These are phyloP conservation scores for Zoysia pacifica DNA, from an alignment of 176 grass and related monocot genomes.

Conservation along the genomic window DNA sequence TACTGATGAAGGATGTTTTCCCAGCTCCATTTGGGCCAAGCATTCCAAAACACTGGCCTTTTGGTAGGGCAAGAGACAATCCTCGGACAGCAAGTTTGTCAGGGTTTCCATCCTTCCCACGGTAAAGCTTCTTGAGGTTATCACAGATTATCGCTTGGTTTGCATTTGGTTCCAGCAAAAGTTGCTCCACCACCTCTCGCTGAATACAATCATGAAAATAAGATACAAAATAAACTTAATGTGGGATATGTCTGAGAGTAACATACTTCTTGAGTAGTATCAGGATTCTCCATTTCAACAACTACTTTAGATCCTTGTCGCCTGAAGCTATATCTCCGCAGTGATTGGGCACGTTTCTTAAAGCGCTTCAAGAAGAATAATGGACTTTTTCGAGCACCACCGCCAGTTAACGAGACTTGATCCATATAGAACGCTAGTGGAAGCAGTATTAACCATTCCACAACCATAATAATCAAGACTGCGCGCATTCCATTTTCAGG, in stretches of 20 bases:
- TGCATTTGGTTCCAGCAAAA: slow-evolving; percentile 48
- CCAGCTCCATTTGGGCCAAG: slow-evolving; percentile 94
- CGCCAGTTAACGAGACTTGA: slow-evolving; percentile 51
- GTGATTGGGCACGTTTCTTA: slow-evolving; percentile 40
- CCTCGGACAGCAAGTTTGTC: slow-evolving; percentile 87
- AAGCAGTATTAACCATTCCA: slow-evolving; percentile 72
- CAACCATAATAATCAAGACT: slow-evolving; percentile 81
- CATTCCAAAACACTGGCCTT: slow-evolving; percentile 97
- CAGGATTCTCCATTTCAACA: slow-evolving; percentile 69
- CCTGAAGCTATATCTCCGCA: slow-evolving; percentile 50
- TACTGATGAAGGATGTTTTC: slow-evolving; percentile 97
- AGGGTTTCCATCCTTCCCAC: slow-evolving; percentile 81
- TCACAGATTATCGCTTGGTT: slow-evolving; percentile 72
- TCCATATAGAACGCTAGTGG: slow-evolving; percentile 69
- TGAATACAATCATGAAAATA: slow-evolving; percentile 43
- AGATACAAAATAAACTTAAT: slow-evolving; percentile 12
- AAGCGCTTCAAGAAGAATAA: slow-evolving; percentile 63
- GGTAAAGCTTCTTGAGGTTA: slow-evolving; percentile 81
- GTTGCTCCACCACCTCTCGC: slow-evolving; percentile 72
- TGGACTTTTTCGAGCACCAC: slow-evolving; percentile 43
- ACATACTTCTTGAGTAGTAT: slow-evolving; percentile 68
- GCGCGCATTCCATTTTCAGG: slow-evolving; percentile 59
- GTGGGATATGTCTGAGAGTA: slow-evolving; percentile 14
- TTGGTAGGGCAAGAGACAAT: slow-evolving; percentile 85
- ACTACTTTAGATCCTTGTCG: slow-evolving; percentile 62